phyloP scores from a whole-genome alignment of 179 eudicot species.

The Beta macrorhiza region DNA sequence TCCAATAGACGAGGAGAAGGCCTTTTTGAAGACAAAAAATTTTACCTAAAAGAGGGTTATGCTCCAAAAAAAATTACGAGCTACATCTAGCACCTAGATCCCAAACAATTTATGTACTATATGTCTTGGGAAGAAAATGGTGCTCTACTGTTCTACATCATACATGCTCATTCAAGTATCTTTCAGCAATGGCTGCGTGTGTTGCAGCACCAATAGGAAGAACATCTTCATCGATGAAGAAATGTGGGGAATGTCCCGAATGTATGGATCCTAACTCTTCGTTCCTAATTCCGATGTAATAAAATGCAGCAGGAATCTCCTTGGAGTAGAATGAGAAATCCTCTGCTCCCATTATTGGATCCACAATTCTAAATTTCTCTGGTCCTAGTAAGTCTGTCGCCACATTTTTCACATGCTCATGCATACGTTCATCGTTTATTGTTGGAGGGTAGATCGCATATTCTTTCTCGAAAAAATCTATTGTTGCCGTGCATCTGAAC shows the following conservation, averaged over 20 bases:
- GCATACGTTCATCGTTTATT: slow-evolving; percentile 58
- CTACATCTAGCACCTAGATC: slow-evolving; percentile 1
- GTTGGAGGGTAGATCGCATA: slow-evolving; percentile 65
- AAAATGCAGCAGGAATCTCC: slow-evolving; percentile 63
- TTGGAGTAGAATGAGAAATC: slow-evolving; percentile 78
- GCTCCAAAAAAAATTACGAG: not conserved
- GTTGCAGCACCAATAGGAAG: slow-evolving; percentile 72
- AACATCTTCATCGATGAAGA: slow-evolving; percentile 69
- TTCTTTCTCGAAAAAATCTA: slow-evolving; percentile 63
- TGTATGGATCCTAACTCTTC: slow-evolving; percentile 57
- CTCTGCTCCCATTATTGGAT: slow-evolving; percentile 74
- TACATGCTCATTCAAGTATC: slow-evolving; percentile 53
- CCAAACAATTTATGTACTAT: not conserved
- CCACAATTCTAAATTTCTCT: slow-evolving; percentile 38
- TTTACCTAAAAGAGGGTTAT: not conserved
- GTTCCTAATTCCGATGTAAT: slow-evolving; percentile 59
- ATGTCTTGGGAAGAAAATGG: not conserved
- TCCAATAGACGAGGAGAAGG: not conserved
- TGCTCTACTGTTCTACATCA: not conserved
- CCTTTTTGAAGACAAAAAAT: not conserved
- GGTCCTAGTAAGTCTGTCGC: slow-evolving; percentile 51
- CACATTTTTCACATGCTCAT: slow-evolving; percentile 56
- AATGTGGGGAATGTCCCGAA: slow-evolving; percentile 67
- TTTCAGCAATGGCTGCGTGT: slow-evolving; percentile 76
- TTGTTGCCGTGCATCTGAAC: slow-evolving; percentile 53